Evolutionary conservation across 192 early-diverging fungal species (phyloP).

Genomic region (Podila clonocystis): DNA sequence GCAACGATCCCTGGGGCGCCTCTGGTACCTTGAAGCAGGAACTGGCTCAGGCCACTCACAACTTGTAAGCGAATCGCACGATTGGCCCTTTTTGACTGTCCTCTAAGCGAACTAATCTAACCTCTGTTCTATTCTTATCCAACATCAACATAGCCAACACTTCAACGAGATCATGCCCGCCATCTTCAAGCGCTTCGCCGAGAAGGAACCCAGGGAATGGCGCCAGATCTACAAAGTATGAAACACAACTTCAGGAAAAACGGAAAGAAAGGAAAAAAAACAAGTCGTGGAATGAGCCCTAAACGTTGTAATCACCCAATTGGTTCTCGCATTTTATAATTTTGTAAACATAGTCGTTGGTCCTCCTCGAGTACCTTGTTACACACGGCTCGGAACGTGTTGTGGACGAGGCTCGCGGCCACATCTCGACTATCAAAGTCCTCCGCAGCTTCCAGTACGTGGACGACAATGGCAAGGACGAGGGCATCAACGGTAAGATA

Average conservation of each 20-base stretch:
- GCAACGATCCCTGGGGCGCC: conserved; percentile 96
- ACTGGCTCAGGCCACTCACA: conserved; percentile 88
- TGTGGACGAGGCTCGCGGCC: conserved; percentile 86
- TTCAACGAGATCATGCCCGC: conserved; percentile 97
- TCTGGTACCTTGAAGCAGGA: conserved; percentile 93
- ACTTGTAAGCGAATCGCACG: conserved; percentile 68
- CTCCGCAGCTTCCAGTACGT: conserved; percentile 89
- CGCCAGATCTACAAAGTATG: conserved; percentile 94
- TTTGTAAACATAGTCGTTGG: conserved; percentile 73
- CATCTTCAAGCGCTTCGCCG: conserved; percentile 87
- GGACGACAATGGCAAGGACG: conserved; percentile 96
- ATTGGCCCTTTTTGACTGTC: neutral
- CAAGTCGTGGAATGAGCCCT: neutral
- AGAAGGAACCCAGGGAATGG: conserved; percentile 88
- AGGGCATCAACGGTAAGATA: conserved; percentile 92
- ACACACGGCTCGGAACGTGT: conserved; percentile 96
- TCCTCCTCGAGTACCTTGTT: conserved; percentile 92
- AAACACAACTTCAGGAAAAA: neutral
- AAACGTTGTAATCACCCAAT: neutral
- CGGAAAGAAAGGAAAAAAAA: conserved; percentile 6
- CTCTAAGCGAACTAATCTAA: neutral
- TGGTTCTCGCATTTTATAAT: neutral
- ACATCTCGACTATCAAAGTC: conserved; percentile 90
- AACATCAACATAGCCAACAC: conserved; percentile 68
- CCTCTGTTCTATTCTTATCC: neutral